Base-by-base conservation (phyloP, 1,284 basidiomycete species). In the Fistulina hepatica region DNA sequence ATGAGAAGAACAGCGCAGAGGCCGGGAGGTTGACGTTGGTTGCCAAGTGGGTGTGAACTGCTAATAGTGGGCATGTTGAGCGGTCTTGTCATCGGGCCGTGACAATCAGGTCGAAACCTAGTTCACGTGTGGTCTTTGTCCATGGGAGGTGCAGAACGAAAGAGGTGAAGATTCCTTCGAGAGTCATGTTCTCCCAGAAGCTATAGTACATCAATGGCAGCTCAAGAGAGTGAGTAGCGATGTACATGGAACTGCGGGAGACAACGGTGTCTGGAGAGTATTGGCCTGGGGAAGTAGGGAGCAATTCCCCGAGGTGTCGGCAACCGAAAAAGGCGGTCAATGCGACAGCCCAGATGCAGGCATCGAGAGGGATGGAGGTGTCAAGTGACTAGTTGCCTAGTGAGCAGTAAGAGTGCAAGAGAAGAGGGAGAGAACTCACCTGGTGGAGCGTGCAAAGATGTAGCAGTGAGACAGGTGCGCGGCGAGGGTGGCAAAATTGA, bases 41-140 rank as follows among this genome's bases (percentile, higher is more conserved):
- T n/a, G n/a, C n/a, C 0, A 41, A 12, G 17, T 49, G 47, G 22
- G 47, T 42, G 13, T 43, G 21, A n/a, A 43, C 27, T 3, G 47
- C 47, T 5, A 7, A 12, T 11, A 47, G 34, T 4, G 45, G 45
- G 27, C 47, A 47, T 4, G 47, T 16, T 15, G 41, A 33, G 9
- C 36, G 26, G 20, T 36, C 25, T 9, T 13, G 16, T 1, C 17
- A 12, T n/a, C n/a, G 31, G 20, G n/a, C n/a, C 21, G 46, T 48
- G 11, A 48, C 39, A 16, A 42, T 21, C 9, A 28, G 28, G 8
- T 39, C 24, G 12, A 33, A 42, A 12, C 46, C 44, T 3, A 6
- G 13, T 3, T 21, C 26, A 2, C 31, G 13, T n/a, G 46, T 48
- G 2, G 42, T 44, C 40, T 46, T 48, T 0, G 40, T 48, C 40